These are phyloP conservation scores for Ceratobasidium sp. DNA, from an alignment of 1,284 basidiomycete species.

Conservation along the genomic window DNA sequence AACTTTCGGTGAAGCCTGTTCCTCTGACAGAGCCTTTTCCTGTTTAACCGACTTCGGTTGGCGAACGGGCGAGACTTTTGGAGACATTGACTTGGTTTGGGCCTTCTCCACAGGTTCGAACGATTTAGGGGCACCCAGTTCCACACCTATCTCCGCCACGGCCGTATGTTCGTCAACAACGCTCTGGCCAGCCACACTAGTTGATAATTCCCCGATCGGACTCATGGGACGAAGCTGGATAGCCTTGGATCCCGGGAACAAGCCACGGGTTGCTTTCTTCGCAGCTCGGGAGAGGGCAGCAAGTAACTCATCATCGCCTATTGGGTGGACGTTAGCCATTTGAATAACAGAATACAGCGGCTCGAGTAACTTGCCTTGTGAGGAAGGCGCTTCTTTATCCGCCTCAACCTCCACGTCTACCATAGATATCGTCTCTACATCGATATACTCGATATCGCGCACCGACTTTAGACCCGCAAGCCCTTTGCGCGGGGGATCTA, in stretches of 20 bases:
- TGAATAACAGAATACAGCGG: neutral
- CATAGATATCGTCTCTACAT: neutral
- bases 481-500: neutral
- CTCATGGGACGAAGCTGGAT: neutral
- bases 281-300: slow-evolving; percentile 29
- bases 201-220: neutral
- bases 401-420: neutral
- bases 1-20: neutral
- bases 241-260: neutral
- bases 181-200: neutral
- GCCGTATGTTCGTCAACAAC: neutral
- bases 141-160: neutral
- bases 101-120: neutral
- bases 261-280: slow-evolving; percentile 18
- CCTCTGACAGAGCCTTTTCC: neutral
- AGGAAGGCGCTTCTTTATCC: neutral
- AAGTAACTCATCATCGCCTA: slow-evolving; percentile 23
- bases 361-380: slow-evolving; percentile 9
- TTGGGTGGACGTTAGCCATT: neutral
- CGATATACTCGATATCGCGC: neutral
- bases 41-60: neutral
- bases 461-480: no score
- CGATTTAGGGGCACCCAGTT: neutral
- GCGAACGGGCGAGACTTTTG: neutral
- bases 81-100: neutral